phyloP scores from a whole-genome alignment of 129 eudicot species.

The Artemisia argyi region DNA sequence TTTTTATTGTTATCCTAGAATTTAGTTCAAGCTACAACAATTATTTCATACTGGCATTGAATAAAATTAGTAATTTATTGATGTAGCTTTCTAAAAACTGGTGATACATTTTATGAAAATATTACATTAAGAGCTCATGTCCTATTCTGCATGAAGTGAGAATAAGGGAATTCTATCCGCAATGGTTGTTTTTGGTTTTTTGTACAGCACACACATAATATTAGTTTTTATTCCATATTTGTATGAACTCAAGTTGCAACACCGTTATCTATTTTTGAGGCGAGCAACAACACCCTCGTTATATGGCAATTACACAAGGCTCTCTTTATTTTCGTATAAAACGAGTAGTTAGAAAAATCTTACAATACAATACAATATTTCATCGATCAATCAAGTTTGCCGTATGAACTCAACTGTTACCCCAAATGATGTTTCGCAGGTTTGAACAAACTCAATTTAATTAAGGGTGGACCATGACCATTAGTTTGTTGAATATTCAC shows the following conservation, averaged over 20 bases:
- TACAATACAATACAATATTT: constrained; percentile 27
- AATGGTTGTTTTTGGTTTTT: constrained; percentile 1
- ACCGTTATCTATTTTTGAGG: constrained; percentile 31
- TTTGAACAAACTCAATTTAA: neutral
- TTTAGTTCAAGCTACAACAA: too few relatives aligned
- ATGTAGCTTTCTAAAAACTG: too few relatives aligned
- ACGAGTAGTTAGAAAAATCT: constrained; percentile 1
- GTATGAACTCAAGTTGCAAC: constrained; percentile 11
- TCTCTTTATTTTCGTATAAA: constrained; percentile 2
- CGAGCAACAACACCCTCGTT: constrained; percentile 34
- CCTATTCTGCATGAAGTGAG: neutral
- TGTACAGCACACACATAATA: constrained; percentile 1
- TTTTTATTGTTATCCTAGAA: too few relatives aligned
- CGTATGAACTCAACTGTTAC: constrained; percentile 33
- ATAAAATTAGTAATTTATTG: too few relatives aligned
- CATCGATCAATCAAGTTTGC: constrained; percentile 27
- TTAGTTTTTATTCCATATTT: constrained; percentile 15
- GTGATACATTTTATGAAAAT: too few relatives aligned
- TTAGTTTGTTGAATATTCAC: constrained; percentile 16
- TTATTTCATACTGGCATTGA: too few relatives aligned
- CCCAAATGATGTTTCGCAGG: constrained; percentile 31
- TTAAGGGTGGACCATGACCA: neutral
- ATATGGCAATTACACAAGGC: constrained; percentile 20
- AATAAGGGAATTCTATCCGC: neutral
- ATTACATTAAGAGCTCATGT: neutral